Percentiles rank a stretch among this genome's conserved stretches.
Conservation (phyloP, 225 moss, liverwort and hornwort species). For the Climacium dendroides region DNA sequence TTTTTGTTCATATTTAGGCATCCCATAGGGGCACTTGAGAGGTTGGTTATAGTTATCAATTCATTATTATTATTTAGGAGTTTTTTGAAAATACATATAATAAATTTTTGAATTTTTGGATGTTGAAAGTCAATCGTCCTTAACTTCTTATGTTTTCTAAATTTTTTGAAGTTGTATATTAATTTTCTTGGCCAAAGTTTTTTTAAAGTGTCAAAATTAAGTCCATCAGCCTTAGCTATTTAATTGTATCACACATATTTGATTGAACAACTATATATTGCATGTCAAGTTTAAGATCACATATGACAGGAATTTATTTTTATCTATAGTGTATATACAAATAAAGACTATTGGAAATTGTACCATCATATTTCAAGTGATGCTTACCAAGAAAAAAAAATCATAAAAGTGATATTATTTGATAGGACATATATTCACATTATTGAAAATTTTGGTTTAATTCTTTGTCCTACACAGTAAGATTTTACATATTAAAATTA, state of each 20-base stretch:
- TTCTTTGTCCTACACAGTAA: not conserved
- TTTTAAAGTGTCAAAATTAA: not conserved
- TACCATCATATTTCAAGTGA: not conserved
- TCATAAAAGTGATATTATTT: not conserved
- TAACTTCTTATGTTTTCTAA: fast-evolving
- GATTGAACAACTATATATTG: not conserved
- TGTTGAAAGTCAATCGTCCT: not conserved
- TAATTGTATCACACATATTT: not conserved
- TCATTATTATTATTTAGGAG: not conserved
- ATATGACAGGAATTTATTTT: not conserved
- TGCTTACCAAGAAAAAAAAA: fast-evolving
- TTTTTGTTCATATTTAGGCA: not conserved
- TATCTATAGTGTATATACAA: not conserved
- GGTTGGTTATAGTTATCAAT: not conserved
- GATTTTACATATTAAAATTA: not conserved
- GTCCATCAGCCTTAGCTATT: fast-evolving
- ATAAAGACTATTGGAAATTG: not conserved
- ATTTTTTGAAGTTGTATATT: not conserved
- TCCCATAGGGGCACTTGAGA: fast-evolving
- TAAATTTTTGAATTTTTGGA: not conserved
- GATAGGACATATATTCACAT: not conserved
- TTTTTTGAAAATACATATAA: not conserved
- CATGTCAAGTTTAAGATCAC: not conserved
- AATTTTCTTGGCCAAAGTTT: not conserved
- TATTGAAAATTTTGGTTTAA: not conserved